Conservation (phyloP, 768 basidiomycete genomes). For the Hygrocybe punicea region DNA sequence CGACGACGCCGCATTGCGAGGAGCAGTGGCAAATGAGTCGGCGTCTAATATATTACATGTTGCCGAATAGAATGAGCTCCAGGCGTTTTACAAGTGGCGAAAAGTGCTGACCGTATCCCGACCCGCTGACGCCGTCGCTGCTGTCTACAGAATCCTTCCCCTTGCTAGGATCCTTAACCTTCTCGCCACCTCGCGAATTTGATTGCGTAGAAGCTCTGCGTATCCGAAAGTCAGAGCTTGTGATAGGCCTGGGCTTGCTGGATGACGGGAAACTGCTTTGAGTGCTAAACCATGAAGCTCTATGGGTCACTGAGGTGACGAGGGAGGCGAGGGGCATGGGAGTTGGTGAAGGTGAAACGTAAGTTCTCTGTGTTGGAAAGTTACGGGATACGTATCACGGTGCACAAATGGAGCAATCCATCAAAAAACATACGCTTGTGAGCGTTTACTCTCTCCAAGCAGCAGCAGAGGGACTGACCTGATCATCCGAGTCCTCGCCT, state of each 20-base stretch:
- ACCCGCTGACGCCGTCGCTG: conserved; percentile 15
- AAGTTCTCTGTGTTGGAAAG: background rate
- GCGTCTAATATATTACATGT: conserved; percentile 5
- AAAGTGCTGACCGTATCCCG: conserved; percentile 17
- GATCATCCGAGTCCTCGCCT: background rate
- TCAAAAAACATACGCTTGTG: background rate
- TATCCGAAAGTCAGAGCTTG: conserved; percentile 12
- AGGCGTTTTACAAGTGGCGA: background rate
- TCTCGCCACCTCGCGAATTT: conserved; percentile 14
- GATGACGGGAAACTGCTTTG: conserved; percentile 15
- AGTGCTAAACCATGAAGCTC: conserved; percentile 14
- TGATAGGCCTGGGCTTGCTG: conserved; percentile 13
- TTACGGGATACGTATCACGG: background rate
- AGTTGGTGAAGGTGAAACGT: background rate
- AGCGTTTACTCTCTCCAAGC: background rate
- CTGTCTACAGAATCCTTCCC: conserved; percentile 18
- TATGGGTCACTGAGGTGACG: background rate
- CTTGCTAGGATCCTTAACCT: conserved; percentile 32
- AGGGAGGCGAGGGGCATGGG: background rate
- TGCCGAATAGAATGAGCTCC: background rate
- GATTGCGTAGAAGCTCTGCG: conserved; percentile 24
- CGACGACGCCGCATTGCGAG: conserved; percentile 19
- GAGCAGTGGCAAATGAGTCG: conserved; percentile 18
- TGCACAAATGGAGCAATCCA: background rate
- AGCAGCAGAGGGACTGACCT: background rate